These are phyloP conservation scores for Macadamia integrifolia DNA, from an alignment of 164 flowering plant genomes.

Conservation along the genomic window DNA sequence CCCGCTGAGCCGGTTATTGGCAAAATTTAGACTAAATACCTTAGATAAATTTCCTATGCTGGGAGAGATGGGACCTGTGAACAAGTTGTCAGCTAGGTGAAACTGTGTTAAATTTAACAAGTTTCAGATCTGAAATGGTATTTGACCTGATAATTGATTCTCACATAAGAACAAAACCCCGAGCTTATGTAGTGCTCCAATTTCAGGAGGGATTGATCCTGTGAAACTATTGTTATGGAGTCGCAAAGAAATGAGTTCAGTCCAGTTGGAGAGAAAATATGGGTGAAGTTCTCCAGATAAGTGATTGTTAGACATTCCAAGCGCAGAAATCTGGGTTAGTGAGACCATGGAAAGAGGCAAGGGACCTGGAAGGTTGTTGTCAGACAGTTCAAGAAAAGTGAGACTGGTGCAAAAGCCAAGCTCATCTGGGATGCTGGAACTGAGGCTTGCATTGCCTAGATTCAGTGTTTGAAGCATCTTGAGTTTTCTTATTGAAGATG, in stretches of 20 bases:
- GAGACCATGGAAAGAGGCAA: constrained; percentile 19
- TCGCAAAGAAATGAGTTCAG: constrained; percentile 22
- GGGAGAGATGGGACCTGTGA: constrained; percentile 18
- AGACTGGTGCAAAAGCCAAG: constrained; percentile 25
- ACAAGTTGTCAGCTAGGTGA: constrained; percentile 14
- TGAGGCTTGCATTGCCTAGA: constrained; percentile 11
- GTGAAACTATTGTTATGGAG: constrained; percentile 14
- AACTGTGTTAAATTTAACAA: constrained; percentile 11
- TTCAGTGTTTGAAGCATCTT: constrained; percentile 16
- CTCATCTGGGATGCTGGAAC: constrained; percentile 24
- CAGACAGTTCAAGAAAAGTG: constrained; percentile 12
- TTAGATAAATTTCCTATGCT: constrained; percentile 19
- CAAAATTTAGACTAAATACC: constrained; percentile 8
- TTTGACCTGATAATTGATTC: constrained; percentile 18
- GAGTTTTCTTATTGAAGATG: constrained; percentile 22
- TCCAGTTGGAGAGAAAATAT: constrained; percentile 24
- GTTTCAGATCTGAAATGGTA: constrained; percentile 22
- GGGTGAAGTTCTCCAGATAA: constrained; percentile 24
- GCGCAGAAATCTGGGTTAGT: constrained; percentile 11
- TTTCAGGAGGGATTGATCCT: constrained; percentile 25
- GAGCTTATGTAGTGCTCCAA: constrained; percentile 14
- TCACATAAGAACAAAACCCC: constrained; percentile 4
- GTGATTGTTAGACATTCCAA: constrained; percentile 16
- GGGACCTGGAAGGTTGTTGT: constrained; percentile 16
- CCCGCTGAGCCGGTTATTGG: constrained; percentile 19